These are phyloP conservation scores for Tulasnella sp. DNA, from an alignment of 768 basidiomycete genomes.

Conservation along the genomic window DNA sequence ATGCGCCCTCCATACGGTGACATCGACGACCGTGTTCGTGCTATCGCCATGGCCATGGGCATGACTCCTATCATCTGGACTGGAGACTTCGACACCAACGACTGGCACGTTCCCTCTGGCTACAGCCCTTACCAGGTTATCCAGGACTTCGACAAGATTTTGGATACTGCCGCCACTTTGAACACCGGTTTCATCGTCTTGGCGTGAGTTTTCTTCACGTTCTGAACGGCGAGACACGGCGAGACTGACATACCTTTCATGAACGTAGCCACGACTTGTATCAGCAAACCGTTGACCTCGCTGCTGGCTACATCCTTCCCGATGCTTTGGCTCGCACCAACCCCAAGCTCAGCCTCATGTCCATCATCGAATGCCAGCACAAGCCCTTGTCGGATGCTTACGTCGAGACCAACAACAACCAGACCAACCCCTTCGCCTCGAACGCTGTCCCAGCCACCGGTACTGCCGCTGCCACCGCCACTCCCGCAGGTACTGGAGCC, in stretches of 20 bases:
- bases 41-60: conserved; percentile 80
- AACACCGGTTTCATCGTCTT: conserved; percentile 85
- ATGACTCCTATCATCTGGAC: conserved; percentile 86
- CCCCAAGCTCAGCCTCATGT: conserved; percentile 69
- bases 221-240: not conserved
- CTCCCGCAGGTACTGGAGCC: not conserved
- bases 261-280: conserved; percentile 68
- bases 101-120: conserved; percentile 81
- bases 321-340: conserved; percentile 66
- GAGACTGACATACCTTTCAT: not conserved
- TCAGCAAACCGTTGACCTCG: conserved; percentile 81
- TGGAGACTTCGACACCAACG: conserved; percentile 74
- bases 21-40: conserved; percentile 68
- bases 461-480: conserved; percentile 2
- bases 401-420: conserved; percentile 79
- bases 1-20: conserved; percentile 57
- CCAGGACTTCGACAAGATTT: conserved; percentile 67
- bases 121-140: conserved; percentile 50
- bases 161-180: conserved; percentile 61
- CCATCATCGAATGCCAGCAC: conserved; percentile 71
- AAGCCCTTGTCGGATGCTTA: conserved; percentile 66
- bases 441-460: conserved; percentile 27
- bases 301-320: conserved; percentile 84
- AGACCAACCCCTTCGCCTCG: conserved; percentile 34
- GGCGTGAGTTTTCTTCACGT: conserved; percentile 49